phyloP scores from a whole-genome alignment of 495 filamentous ascomycete genomes.

The Penicillium subrubescens region DNA sequence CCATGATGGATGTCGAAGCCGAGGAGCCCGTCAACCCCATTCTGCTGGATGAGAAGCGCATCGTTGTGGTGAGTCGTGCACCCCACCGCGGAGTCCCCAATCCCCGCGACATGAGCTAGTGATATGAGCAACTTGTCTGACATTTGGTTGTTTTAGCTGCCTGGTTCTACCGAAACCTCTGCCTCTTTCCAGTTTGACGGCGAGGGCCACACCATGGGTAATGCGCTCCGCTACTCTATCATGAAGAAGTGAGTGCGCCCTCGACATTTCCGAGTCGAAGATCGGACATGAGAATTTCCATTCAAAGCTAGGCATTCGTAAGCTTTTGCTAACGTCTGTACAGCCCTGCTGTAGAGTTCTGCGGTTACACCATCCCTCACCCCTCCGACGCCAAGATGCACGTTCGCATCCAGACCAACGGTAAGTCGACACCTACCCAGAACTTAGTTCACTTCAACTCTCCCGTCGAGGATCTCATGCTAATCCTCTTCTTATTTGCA shows the following conservation, averaged over 20 bases:
- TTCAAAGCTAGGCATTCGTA: not conserved
- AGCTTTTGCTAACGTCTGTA: not conserved
- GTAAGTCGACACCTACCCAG: slow-evolving; percentile 51
- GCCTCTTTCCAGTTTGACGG: slow-evolving; percentile 86
- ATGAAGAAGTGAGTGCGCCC: slow-evolving; percentile 87
- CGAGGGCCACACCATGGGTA: slow-evolving; percentile 94
- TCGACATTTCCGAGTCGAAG: not conserved
- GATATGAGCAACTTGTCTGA: not conserved
- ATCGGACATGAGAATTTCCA: not conserved
- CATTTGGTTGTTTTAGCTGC: slow-evolving; percentile 50
- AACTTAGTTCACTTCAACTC: not conserved
- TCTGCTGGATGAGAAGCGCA: slow-evolving; percentile 52
- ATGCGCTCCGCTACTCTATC: slow-evolving; percentile 89
- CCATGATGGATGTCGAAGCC: slow-evolving; percentile 55
- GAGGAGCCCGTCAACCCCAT: slow-evolving; percentile 41
- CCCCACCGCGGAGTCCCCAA: not conserved
- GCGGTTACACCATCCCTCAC: slow-evolving; percentile 96
- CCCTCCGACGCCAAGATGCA: slow-evolving; percentile 97
- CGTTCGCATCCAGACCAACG: slow-evolving; percentile 92
- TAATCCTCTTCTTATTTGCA: slow-evolving; percentile 33
- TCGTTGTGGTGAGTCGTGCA: slow-evolving; percentile 60
- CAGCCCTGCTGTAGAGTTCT: slow-evolving; percentile 87
- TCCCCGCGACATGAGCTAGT: not conserved
- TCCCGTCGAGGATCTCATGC: not conserved
- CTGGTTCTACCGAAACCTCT: slow-evolving; percentile 69